These are phyloP conservation scores for Tuber borchii DNA, from an alignment of 495 filamentous ascomycete species.

Conservation along the genomic window DNA sequence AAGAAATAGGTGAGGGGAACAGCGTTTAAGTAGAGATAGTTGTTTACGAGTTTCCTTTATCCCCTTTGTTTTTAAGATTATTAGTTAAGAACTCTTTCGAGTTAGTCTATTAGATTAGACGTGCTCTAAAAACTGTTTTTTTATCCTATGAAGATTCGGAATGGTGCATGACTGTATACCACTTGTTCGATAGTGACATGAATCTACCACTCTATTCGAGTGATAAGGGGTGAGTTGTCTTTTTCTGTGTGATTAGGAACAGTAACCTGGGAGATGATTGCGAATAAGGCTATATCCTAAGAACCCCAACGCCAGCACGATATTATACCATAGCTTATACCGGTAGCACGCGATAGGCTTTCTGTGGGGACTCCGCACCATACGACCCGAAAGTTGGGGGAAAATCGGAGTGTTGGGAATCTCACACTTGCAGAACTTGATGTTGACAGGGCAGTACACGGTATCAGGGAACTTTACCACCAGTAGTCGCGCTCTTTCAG, in stretches of 20 bases:
- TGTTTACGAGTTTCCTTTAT: background rate
- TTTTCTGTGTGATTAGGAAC: background rate
- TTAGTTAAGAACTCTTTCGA: background rate
- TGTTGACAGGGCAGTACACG: background rate
- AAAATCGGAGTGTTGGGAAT: background rate
- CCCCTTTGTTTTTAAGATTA: background rate
- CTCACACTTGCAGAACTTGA: background rate
- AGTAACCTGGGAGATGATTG: background rate
- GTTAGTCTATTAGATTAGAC: background rate
- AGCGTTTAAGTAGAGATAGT: slow-evolving; percentile 12
- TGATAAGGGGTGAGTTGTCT: background rate
- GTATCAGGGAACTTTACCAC: background rate
- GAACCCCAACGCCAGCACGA: background rate
- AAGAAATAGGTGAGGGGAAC: slow-evolving; percentile 15
- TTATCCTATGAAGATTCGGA: background rate
- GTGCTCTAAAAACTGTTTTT: background rate
- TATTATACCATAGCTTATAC: background rate
- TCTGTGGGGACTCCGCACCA: background rate
- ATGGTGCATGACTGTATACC: background rate
- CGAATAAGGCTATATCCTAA: background rate
- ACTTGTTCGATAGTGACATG: background rate
- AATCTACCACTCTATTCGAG: background rate
- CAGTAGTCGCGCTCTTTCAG: background rate
- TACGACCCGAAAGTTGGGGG: background rate
- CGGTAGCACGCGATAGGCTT: too few species aligned